Conservation (phyloP, 140 eudicot genomes). For the Ambrosia hybrid region DNA sequence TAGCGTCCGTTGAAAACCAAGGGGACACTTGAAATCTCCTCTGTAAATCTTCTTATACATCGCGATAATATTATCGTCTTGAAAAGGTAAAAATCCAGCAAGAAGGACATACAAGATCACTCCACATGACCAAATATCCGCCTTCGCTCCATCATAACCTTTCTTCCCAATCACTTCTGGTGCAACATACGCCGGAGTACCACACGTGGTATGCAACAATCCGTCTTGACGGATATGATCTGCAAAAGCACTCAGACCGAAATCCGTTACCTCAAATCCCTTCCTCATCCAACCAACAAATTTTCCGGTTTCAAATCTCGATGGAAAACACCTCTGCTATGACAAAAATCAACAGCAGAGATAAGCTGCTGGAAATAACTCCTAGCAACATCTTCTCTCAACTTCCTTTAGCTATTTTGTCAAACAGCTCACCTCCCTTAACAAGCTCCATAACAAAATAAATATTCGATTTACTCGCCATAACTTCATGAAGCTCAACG, state of each 20-base stretch:
- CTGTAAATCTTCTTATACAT: conserved; percentile 72
- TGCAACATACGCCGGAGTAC: conserved; percentile 93
- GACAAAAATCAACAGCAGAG: conserved; percentile 93
- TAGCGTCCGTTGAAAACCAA: conserved; percentile 80
- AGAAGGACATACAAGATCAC: conserved; percentile 72
- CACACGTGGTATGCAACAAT: conserved; percentile 80
- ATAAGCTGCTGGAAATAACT: conserved; percentile 77
- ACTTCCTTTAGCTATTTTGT: conserved; percentile 49
- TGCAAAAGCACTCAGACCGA: conserved; percentile 73
- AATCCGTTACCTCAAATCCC: conserved; percentile 85
- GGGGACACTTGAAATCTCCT: conserved; percentile 94
- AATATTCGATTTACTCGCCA: conserved; percentile 79
- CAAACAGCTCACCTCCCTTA: conserved; percentile 84
- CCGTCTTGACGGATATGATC: conserved; percentile 76
- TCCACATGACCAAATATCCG: conserved; percentile 95
- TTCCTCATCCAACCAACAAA: conserved; percentile 61
- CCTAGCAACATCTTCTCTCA: conserved; percentile 68
- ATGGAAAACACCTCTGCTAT: conserved; percentile 87
- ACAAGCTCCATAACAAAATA: conserved; percentile 86
- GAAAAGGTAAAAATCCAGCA: conserved; percentile 87
- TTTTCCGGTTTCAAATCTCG: conserved; percentile 92
- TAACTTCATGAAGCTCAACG: conserved; percentile 79
- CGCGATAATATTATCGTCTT: conserved; percentile 64
- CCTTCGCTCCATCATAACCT: conserved; percentile 86
- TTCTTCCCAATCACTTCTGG: conserved; percentile 88